These are phyloP conservation scores for Leccinum rimulosum DNA, from an alignment of 768 basidiomycete genomes.

Conservation along the genomic window DNA sequence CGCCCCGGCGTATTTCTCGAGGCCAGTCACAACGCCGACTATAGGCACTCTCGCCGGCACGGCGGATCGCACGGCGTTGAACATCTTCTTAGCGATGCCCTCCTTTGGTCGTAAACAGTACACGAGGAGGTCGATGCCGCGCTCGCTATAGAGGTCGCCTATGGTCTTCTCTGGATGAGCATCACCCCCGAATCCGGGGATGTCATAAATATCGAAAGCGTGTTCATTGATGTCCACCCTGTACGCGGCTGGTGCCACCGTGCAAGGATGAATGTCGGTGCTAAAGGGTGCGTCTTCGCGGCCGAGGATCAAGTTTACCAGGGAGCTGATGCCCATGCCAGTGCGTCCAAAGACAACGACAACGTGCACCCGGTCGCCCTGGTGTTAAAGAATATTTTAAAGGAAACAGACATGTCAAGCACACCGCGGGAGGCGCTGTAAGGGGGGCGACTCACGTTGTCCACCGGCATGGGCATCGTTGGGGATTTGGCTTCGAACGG, in stretches of 20 bases:
- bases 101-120: constrained; percentile 31
- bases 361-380: constrained; percentile 32
- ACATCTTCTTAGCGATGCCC: constrained; percentile 28
- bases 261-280: constrained; percentile 33
- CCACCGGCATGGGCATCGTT: constrained; percentile 29
- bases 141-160: constrained; percentile 29
- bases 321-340: constrained; percentile 32
- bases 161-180: constrained; percentile 24
- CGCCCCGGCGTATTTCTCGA: constrained; percentile 33
- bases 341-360: constrained; percentile 34
- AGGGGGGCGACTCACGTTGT: constrained; percentile 23
- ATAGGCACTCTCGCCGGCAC: constrained; percentile 36
- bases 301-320: constrained; percentile 32
- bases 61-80: constrained; percentile 26
- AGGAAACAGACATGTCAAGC: background rate
- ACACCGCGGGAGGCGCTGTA: background rate
- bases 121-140: constrained; percentile 31
- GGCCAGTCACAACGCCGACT: constrained; percentile 36
- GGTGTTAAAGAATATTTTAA: background rate
- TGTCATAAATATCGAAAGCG: constrained; percentile 31
- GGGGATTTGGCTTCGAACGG: constrained; percentile 23
- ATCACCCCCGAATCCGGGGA: constrained; percentile 28
- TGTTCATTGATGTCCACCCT: constrained; percentile 31
- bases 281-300: constrained; percentile 33
- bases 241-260: constrained; percentile 21